Evolutionary conservation across 2,329 filamentous ascomycete species (phyloP).

Genomic region (Coniochaeta sp.): DNA sequence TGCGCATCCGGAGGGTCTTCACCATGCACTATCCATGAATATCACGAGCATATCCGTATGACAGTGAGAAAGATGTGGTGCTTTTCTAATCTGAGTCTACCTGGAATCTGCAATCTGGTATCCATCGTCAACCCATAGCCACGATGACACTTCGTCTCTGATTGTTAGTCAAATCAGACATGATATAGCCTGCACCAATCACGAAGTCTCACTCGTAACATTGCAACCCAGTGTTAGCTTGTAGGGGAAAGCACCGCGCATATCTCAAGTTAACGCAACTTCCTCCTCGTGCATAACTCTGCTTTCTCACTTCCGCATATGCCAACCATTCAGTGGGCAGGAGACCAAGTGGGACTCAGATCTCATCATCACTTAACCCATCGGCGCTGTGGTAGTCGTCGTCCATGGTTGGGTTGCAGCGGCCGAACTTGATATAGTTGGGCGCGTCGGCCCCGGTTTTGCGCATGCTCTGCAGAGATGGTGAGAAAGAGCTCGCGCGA

Average conservation of each 20-base stretch:
- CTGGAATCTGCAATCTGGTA: background rate
- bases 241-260: background rate
- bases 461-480: background rate
- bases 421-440: constrained; percentile 3
- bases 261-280: background rate
- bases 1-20: background rate
- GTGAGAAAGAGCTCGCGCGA: background rate
- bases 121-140: background rate
- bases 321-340: background rate
- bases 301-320: background rate
- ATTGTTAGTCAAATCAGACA: background rate
- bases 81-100: background rate
- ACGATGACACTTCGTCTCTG: background rate
- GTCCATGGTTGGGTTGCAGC: background rate
- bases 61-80: background rate
- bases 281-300: background rate
- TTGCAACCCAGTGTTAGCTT: background rate
- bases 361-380: background rate
- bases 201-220: background rate
- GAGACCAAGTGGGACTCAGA: background rate
- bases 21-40: background rate
- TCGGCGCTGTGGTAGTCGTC: background rate
- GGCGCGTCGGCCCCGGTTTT: constrained; percentile 4
- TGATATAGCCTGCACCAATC: background rate
- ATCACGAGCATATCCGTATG: background rate